Conservation (phyloP, 2,329 filamentous ascomycete genomes). For the Didymella sp. region DNA sequence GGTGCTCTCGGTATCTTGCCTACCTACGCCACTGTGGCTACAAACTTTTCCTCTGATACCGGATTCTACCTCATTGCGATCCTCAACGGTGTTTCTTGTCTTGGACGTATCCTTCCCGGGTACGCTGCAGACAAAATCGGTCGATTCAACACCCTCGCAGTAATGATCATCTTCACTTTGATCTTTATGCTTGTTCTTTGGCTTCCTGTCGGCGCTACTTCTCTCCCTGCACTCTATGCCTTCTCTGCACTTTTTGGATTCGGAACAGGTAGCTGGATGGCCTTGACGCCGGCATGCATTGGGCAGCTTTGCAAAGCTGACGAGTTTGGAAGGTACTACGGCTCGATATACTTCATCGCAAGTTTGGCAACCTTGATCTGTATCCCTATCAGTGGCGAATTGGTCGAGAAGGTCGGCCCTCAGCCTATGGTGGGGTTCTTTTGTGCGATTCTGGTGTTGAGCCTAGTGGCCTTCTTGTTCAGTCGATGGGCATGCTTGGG, state of each 20-base stretch:
- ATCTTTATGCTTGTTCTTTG: constrained; percentile 48
- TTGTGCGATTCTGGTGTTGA: constrained; percentile 42
- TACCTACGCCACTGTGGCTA: constrained; percentile 52
- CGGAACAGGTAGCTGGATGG: constrained; percentile 56
- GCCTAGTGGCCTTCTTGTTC: constrained; percentile 40
- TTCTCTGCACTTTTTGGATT: constrained; percentile 56
- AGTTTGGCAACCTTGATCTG: constrained; percentile 47
- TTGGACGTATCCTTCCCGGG: constrained; percentile 52
- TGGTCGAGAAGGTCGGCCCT: constrained; percentile 44
- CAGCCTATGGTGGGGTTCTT: constrained; percentile 46
- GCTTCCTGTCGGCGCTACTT: constrained; percentile 44
- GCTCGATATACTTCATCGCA: constrained; percentile 54
- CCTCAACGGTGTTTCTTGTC: constrained; percentile 51
- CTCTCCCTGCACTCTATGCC: constrained; percentile 47
- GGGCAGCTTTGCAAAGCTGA: constrained; percentile 57
- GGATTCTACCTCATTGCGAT: constrained; percentile 50
- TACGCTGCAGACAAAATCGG: constrained; percentile 52
- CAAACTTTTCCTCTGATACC: constrained; percentile 41
- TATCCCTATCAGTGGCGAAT: constrained; percentile 47
- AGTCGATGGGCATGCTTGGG: constrained; percentile 48
- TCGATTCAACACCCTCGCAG: constrained; percentile 51
- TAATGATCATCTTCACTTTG: constrained; percentile 46
- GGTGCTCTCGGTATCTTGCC: constrained; percentile 48
- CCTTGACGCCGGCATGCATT: constrained; percentile 55
- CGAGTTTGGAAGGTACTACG: constrained; percentile 60